Evolutionary conservation across 345 rosid species (phyloP).

Genomic region (Citrus hindsii): DNA sequence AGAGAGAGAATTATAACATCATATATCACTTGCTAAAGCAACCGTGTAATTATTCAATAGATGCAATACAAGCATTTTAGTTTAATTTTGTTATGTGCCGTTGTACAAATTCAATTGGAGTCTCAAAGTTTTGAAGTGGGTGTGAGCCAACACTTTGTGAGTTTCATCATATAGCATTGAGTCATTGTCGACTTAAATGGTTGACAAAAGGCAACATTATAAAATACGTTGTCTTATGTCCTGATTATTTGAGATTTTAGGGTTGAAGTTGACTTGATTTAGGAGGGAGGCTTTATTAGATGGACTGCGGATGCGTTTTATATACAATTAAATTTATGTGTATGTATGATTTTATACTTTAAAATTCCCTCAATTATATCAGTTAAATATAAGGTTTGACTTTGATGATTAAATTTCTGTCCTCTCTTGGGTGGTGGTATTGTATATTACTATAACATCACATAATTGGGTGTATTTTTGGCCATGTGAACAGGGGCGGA

Average conservation of each 20-base stretch:
- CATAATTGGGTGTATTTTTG: no score
- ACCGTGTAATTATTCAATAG: background rate
- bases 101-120: background rate
- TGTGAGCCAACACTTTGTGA: background rate
- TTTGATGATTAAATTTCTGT: no score
- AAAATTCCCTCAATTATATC: no score
- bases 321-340: no score
- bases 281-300: background rate
- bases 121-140: background rate
- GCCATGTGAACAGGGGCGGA: no score
- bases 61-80: background rate
- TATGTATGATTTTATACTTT: no score
- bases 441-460: no score
- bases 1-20: background rate
- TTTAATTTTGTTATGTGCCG: background rate
- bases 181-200: background rate
- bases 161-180: background rate
- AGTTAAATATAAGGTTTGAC: background rate
- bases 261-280: background rate
- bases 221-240: background rate
- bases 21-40: no score
- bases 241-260: background rate
- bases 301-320: background rate
- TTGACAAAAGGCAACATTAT: background rate
- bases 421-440: no score